Evolutionary conservation across 805 yeast species (phyloP).

Genomic region (Lachancea cidri): DNA sequence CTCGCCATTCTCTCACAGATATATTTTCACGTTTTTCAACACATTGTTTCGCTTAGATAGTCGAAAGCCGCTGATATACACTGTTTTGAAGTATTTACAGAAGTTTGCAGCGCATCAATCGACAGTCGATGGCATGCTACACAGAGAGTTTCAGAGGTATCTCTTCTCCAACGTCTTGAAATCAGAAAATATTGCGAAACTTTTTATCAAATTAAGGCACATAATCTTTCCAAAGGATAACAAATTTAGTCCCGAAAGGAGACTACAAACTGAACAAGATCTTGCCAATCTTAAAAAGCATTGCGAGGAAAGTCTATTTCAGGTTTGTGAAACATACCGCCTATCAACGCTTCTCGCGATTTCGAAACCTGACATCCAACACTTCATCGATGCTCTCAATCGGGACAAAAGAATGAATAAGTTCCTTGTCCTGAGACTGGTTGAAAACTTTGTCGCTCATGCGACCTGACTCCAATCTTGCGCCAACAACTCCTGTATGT

Average conservation of each 20-base stretch:
- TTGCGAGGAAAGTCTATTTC: slow-evolving; percentile 25
- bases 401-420: slow-evolving; percentile 39
- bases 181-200: slow-evolving; percentile 14
- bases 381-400: slow-evolving; percentile 32
- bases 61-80: slow-evolving; percentile 32
- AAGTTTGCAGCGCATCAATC: slow-evolving; percentile 12
- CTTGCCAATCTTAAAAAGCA: slow-evolving; percentile 29
- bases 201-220: slow-evolving; percentile 32
- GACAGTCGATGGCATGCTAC: slow-evolving; percentile 15
- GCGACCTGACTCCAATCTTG: slow-evolving; percentile 17
- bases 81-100: slow-evolving; percentile 22
- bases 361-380: slow-evolving; percentile 19
- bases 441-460: slow-evolving; percentile 38
- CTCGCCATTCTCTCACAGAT: slow-evolving; percentile 11
- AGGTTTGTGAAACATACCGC: slow-evolving; percentile 15
- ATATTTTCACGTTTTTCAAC: slow-evolving; percentile 15
- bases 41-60: slow-evolving; percentile 3
- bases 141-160: slow-evolving; percentile 18
- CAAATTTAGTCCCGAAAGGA: slow-evolving; percentile 44
- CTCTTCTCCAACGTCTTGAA: slow-evolving; percentile 13
- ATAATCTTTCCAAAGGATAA: slow-evolving; percentile 46
- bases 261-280: slow-evolving; percentile 39
- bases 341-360: slow-evolving; percentile 18
- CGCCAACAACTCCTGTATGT: slow-evolving; percentile 17
- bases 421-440: slow-evolving; percentile 36